Conservation (phyloP, 108 stramenopile genomes). For the Bacterosira constricta region DNA sequence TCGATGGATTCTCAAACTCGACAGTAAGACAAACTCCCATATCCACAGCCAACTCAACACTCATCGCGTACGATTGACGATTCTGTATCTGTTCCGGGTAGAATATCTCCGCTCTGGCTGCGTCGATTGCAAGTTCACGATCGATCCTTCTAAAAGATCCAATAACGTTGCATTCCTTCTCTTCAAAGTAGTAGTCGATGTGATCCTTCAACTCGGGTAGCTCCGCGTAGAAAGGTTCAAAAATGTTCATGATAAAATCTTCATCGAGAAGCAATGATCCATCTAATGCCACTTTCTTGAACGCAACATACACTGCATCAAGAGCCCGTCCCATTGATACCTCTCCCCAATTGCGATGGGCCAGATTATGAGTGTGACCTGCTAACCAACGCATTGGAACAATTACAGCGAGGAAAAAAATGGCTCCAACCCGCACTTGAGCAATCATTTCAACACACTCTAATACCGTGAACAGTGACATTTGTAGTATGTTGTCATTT, state of each 20-base stretch:
- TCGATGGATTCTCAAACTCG: background rate
- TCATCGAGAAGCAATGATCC: background rate
- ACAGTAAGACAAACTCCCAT: background rate
- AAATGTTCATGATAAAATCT: background rate
- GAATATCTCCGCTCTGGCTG: background rate
- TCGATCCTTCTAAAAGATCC: background rate
- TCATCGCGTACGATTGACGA: too few species aligned
- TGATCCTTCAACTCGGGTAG: background rate
- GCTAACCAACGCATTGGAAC: constrained; percentile 5
- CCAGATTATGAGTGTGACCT: constrained; percentile 17
- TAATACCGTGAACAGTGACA: background rate
- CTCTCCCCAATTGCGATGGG: constrained; percentile 5
- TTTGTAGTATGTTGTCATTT: constrained; percentile 4
- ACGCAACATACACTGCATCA: background rate
- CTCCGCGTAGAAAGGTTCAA: background rate
- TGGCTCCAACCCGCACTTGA: background rate
- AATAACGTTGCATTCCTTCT: background rate
- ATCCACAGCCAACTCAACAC: too few species aligned
- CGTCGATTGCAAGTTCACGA: background rate
- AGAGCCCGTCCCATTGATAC: background rate
- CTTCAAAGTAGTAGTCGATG: background rate
- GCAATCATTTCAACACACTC: background rate
- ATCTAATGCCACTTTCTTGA: background rate
- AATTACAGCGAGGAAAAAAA: background rate
- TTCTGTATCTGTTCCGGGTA: background rate